Evolutionary conservation across 257 asterid species (phyloP), one percentile per base, ranked within the genome.

Genomic region (Cruciata laevipes): DNA sequence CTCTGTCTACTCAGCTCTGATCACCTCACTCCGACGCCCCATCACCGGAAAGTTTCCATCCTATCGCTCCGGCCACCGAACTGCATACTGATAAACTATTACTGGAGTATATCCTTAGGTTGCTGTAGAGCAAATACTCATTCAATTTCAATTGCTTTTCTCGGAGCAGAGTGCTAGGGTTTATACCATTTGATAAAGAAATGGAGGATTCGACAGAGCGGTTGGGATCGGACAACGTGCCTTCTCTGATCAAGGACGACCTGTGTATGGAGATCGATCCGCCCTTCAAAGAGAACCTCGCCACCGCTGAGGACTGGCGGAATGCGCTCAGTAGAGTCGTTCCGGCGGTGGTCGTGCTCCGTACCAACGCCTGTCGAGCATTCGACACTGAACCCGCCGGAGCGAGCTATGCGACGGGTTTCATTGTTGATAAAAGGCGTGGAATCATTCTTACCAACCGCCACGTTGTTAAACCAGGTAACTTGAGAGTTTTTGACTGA

Each of bases 361-460:
- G 99, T 33, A 90, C 95, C 49, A 94, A 86, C 25, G 95, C 99
- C 68, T 88, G 92, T 73, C 96, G 96, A 20, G 95, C 96, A 44
- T 94, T 94, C 64, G 96, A 94, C 69, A 94, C 99, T 7, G 96
- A 88, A 77, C 74, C 96, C 13, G 97, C 99, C 40, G 97, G 93
- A 12, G 96, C 96, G 3, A 88, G 96, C 49, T 88, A 88, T 53
- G 99, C 97, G 57, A 94, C 96, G 1, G 97, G 99, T 30, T 94
- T 94, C 52, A 85, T 90, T 3, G 96, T 93, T 5, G 99, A 93
- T 76, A 93, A 93, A 80, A 73, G 76, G 60, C 96, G 97, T 1
- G 99, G 99, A 63, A 88, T 93, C 76, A 88, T 93, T 59, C 97
- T 93, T 62, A 93, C 99, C 21, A 93, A 93, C 73, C 89, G 97